Base-by-base conservation (phyloP, 768 basidiomycete genomes). In the Chlorophyllum brunneum region DNA sequence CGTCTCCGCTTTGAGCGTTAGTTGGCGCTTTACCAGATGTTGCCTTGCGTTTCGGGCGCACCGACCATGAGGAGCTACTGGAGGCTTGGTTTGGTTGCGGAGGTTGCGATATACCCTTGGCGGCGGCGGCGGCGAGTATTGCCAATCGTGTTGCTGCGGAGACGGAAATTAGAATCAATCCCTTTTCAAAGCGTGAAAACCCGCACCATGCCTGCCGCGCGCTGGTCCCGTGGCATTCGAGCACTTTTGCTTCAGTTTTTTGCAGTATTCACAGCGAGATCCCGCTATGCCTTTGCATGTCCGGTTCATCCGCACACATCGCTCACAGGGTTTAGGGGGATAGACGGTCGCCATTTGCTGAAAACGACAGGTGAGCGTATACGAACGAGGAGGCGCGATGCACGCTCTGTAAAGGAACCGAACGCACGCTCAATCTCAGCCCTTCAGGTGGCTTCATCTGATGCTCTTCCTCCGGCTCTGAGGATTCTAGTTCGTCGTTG, bases 261-360 rank as follows among this genome's bases (percentile, higher is more conserved):
- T 76, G 64, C 75, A 76, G 57, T 75, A 65, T 53, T 75, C 73
- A 58, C 75, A 76, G 44, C 75, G 73, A 59, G 69, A 66, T 40
- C 73, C 72, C 26, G 70, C 65, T 20, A 72, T 61, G 16, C 75
- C 75, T 56, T 66, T 71, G 58, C 75, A 76, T 4, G 65, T 67
- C 59, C 69, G 72, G 40, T 67, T 69, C 16, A 71, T 69, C 55
- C 73, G 71, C 57, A 70, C 63, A 54, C 75, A 76, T 43, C 75
- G 71, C 50, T 76, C 75, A 56, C 75, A 76, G 13, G 73, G 72
- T 43, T 65, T 67, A 23, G 73, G 70, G 27, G 74, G 68, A 51
- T 66, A 66, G 40, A 70, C 65, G 18, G 65, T 55, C 16, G 61
- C 56, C 52, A 61, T 51, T 59, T 61, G 56, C 54, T 58, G 34